Evolutionary conservation across 1,139 yeast genomes (phyloP).

Genomic region (Suhomyces chickasaworum): DNA sequence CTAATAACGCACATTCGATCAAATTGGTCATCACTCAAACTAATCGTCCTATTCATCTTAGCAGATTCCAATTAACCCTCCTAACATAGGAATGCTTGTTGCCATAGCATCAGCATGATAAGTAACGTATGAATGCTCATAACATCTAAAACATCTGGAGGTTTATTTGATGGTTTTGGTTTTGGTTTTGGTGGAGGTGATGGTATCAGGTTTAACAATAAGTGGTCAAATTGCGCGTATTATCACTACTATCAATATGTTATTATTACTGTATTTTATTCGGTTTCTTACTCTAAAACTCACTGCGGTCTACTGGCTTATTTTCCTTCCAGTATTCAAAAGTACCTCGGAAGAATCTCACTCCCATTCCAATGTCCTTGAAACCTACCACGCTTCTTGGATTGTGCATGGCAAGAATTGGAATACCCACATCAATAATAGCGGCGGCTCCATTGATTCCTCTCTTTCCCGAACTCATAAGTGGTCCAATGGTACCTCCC

Average conservation of each 20-base stretch:
- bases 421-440: slow-evolving; percentile 48
- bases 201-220: no score
- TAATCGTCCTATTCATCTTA: background rate
- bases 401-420: slow-evolving; percentile 51
- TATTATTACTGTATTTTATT: slow-evolving; percentile 1
- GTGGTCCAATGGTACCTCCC: slow-evolving; percentile 52
- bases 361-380: slow-evolving; percentile 47
- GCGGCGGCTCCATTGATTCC: slow-evolving; percentile 38
- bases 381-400: slow-evolving; percentile 46
- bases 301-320: background rate
- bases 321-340: slow-evolving; percentile 35
- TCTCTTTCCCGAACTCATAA: slow-evolving; percentile 33
- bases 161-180: background rate
- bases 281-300: background rate
- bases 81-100: background rate
- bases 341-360: slow-evolving; percentile 40
- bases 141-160: background rate
- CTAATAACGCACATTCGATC: no score
- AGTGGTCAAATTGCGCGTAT: background rate
- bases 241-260: no score
- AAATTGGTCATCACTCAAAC: no score
- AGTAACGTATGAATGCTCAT: background rate
- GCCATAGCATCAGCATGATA: no score
- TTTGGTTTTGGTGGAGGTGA: no score
- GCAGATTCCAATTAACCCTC: background rate